Evolutionary conservation across 2,329 filamentous ascomycete species (phyloP).

Genomic region (Aspergillus phoenicis): DNA sequence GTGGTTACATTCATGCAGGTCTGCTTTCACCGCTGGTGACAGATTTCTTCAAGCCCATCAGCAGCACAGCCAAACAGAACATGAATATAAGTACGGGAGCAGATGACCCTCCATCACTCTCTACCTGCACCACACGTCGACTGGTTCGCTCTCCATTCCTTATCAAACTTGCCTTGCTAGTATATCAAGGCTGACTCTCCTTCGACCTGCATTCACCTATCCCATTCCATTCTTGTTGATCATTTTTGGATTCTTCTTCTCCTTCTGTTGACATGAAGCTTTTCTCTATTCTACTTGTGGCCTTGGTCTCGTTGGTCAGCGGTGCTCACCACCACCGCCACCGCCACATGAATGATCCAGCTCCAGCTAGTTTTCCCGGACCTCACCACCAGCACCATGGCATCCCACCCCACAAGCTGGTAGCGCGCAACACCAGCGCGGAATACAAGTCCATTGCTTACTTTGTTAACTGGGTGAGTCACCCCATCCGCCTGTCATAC

Average conservation of each 20-base stretch:
- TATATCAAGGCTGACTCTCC: not conserved
- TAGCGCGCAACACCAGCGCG: not conserved
- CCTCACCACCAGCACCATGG: no score
- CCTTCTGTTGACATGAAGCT: not conserved
- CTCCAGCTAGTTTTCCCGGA: no score
- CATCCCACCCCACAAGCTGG: not conserved
- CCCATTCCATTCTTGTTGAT: not conserved
- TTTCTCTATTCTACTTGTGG: not conserved
- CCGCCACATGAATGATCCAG: no score
- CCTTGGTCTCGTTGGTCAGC: not conserved
- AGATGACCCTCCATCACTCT: not conserved
- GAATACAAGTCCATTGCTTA: constrained; percentile 42
- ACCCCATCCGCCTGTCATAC: not conserved
- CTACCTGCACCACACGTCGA: not conserved
- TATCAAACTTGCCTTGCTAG: not conserved
- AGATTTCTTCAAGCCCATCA: not conserved
- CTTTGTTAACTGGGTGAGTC: constrained; percentile 49
- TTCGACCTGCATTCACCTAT: not conserved
- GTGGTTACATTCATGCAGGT: not conserved
- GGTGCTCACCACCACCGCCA: no score
- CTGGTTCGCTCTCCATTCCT: not conserved
- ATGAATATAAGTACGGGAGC: not conserved
- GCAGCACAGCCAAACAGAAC: not conserved
- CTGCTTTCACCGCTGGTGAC: not conserved
- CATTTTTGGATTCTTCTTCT: not conserved